Percentiles rank a stretch among this genome's conserved stretches.
Evolutionary conservation across 305 asterid species (phyloP).

Genomic region (Fraxinus angustifolia): DNA sequence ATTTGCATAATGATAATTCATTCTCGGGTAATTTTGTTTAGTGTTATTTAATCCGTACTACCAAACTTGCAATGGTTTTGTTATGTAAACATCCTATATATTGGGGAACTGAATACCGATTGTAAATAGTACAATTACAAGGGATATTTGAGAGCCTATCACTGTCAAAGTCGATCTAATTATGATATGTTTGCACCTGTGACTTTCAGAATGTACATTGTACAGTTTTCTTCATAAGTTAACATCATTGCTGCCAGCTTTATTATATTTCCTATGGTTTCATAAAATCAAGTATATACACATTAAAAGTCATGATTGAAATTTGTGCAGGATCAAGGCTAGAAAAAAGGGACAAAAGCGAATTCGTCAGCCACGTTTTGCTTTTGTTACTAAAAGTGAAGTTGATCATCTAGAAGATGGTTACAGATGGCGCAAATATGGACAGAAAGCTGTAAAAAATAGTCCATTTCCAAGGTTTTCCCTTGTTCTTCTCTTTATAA

Average conservation of each 20-base stretch:
- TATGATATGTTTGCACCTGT: background rate
- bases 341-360: conserved; percentile 66
- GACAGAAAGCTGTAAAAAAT: conserved; percentile 82
- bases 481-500: background rate
- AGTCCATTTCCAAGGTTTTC: conserved; percentile 76
- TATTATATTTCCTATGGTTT: background rate
- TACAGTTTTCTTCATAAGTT: background rate
- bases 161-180: background rate
- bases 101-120: background rate
- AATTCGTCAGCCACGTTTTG: conserved; percentile 62
- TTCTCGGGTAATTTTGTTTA: no score
- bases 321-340: conserved; percentile 52
- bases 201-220: background rate
- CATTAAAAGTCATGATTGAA: background rate
- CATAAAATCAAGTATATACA: background rate
- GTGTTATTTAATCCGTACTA: background rate
- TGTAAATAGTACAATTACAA: background rate
- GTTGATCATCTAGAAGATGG: conserved; percentile 93
- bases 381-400: conserved; percentile 84
- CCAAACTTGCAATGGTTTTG: background rate
- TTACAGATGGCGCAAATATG: conserved; percentile 88
- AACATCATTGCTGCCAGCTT: background rate
- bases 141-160: background rate
- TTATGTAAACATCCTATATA: background rate
- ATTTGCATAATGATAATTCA: background rate